Conservation (phyloP, 345 rosid species). For the Linum tenue region DNA sequence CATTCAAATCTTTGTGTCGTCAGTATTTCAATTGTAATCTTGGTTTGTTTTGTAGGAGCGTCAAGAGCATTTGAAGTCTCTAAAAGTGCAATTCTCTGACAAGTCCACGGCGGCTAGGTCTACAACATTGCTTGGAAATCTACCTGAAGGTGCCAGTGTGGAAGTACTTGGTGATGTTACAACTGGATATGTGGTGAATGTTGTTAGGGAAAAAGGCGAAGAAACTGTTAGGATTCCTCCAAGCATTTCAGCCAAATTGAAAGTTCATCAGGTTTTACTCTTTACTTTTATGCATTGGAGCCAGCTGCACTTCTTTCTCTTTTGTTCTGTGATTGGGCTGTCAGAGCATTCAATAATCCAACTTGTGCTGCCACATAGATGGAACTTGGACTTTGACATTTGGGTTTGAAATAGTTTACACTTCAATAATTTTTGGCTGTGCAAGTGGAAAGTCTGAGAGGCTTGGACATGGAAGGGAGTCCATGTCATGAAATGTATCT, state of each 20-base stretch:
- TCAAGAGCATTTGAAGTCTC: slow-evolving; percentile 84
- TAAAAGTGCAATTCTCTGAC: slow-evolving; percentile 60
- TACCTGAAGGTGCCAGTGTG: slow-evolving; percentile 49
- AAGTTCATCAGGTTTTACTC: slow-evolving; percentile 76
- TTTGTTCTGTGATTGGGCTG: slow-evolving; percentile 10
- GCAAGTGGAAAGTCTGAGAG: not conserved
- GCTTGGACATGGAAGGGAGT: not conserved
- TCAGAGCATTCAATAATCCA: not conserved
- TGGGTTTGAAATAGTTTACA: not conserved
- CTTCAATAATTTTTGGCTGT: slow-evolving; percentile 3
- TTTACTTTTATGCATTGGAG: not conserved
- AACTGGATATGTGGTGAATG: slow-evolving; percentile 88
- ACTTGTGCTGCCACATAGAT: not conserved
- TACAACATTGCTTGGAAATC: slow-evolving; percentile 32
- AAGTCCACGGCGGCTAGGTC: slow-evolving; percentile 45
- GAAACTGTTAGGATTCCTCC: slow-evolving; percentile 79
- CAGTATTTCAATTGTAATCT: slow-evolving; percentile 15
- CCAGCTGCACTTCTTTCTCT: not conserved
- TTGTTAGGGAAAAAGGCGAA: slow-evolving; percentile 93
- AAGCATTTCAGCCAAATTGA: slow-evolving; percentile 81
- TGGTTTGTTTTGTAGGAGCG: slow-evolving; percentile 60
- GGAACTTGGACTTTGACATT: not conserved
- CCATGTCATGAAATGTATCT: not conserved
- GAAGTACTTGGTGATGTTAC: slow-evolving; percentile 81
- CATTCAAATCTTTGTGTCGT: slow-evolving; percentile 8